Base-by-base conservation (phyloP, 78 protist species). In the Dictyostelium capitatum region DNA sequence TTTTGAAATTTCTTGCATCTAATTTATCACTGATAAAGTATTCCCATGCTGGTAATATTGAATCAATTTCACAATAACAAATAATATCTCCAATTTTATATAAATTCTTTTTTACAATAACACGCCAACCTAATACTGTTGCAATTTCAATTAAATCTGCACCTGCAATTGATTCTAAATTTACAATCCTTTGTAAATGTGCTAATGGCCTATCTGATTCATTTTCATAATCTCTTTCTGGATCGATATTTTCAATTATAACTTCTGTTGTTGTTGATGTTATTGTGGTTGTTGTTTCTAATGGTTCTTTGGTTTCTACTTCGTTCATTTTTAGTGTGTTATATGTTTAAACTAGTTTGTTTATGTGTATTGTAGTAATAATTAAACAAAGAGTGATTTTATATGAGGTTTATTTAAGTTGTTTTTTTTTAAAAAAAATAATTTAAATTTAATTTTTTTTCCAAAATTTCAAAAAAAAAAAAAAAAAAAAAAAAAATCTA, bases 131-230 rank as follows among this genome's bases (percentile, higher is more conserved):
- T 0, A 74, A 25, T 12, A 94, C 90, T 43, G 91, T 70, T 6
- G 96, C 96, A 37, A 87, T 75, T 23, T 94, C 96, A 12, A 94
- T 94, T 7, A 59, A 59, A 74, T 94, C 96, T 0, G 96, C 96
- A 37, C 94, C 94, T 10, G 7, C 78, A 53, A 94, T 94, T 19
- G 96, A 81, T 20, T 79, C 89, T 3, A 94, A 77, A 6, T 32
- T 28, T 23, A 28, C 23, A 11, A 94, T 94, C 6, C 17, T 53
- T 28, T 94, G 79, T 20, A 94, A 83, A 70, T 94, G 87, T 1
- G 96, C 96, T 17, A 94, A 78, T 20, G 57, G 32, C 67, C 96
- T 48, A 41, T 56, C 90, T 23, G 96, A 94, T 28, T 65, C 79
- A 5, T 87, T 73, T 25, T 30, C 37, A 10, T 25, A 65, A 65